Base-by-base conservation (phyloP, 2,329 filamentous ascomycete species). In the Aspergillus fumigatiaffinis region DNA sequence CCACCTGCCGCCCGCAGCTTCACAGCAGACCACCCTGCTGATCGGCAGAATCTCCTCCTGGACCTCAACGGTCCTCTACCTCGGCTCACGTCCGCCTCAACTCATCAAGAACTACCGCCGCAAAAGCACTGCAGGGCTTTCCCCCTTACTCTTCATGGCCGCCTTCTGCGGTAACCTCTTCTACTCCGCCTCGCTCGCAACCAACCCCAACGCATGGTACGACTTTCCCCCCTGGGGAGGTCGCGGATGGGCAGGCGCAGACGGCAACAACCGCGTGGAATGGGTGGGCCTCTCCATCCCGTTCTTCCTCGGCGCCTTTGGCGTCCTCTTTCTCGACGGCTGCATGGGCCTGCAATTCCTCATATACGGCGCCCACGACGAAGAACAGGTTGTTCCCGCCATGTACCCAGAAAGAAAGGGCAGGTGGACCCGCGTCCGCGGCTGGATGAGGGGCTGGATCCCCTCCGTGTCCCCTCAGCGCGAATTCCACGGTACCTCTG, bases 81-180 rank as follows among this genome's bases (percentile, higher is more conserved):
- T 86, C 38, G 78, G 76, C 60, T 86, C 84, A 29, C 81, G 84
- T 25, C 71, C 87, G 54, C 86, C 86, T 0, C 86, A 89, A 66
- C 79, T 89, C 41, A 83, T 85, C 76, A 86, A 87, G 66, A 89
- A 89, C 72, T 82, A 84, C 67, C 65, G 76, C 52, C 83, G 85
- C 51, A 82, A 83, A 66, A 87, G 84, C 47, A 88, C 86, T 10
- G 79, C 85, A 1, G 86, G 86, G 3, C 80, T 89, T 8, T 84
- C 81, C 0, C 84, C 85, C 0, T 73, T 83, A 0, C 79, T 89
- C 51, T 89, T 89, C 73, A 75, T 82, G 42, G 86, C 86, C 4
- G 86, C 86, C 3, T 89, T 89, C 68, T 82, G 82, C 65, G 86
- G 86, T 2, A 89, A 89, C 66, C 73, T 87, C 46, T 88, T 87